Conservation (phyloP, 768 basidiomycete species). For the Suillus placidus region DNA sequence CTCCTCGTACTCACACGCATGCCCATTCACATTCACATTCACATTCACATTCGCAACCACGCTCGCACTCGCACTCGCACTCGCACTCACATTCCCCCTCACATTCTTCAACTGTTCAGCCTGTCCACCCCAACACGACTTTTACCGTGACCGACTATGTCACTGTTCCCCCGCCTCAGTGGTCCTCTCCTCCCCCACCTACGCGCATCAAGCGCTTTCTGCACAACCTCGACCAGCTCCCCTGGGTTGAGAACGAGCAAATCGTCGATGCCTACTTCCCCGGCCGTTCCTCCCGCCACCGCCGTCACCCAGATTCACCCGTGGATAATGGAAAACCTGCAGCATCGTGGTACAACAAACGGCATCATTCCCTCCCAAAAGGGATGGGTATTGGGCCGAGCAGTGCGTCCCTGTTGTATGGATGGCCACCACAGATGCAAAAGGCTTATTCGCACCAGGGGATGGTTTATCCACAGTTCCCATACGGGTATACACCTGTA, state of each 20-base stretch:
- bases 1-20: neutral
- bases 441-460: neutral
- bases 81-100: neutral
- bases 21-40: neutral
- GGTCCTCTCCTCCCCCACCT: constrained; percentile 28
- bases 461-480: constrained; percentile 17
- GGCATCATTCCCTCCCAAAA: neutral
- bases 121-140: neutral
- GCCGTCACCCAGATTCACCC: constrained; percentile 13
- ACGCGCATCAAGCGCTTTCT: constrained; percentile 40
- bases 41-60: neutral
- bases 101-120: constrained; percentile 1
- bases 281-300: constrained; percentile 26
- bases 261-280: constrained; percentile 50
- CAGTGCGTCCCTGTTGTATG: constrained; percentile 20
- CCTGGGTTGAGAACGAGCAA: constrained; percentile 46
- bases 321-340: constrained; percentile 17
- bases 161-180: constrained; percentile 15
- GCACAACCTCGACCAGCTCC: constrained; percentile 39
- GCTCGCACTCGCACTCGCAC: neutral
- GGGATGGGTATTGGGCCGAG: constrained; percentile 28
- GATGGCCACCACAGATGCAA: constrained; percentile 6
- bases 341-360: constrained; percentile 33
- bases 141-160: constrained; percentile 6
- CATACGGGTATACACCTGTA: constrained; percentile 24